phyloP scores from a whole-genome alignment of 73 alveolate species.

The Paramecium biaurelia region DNA sequence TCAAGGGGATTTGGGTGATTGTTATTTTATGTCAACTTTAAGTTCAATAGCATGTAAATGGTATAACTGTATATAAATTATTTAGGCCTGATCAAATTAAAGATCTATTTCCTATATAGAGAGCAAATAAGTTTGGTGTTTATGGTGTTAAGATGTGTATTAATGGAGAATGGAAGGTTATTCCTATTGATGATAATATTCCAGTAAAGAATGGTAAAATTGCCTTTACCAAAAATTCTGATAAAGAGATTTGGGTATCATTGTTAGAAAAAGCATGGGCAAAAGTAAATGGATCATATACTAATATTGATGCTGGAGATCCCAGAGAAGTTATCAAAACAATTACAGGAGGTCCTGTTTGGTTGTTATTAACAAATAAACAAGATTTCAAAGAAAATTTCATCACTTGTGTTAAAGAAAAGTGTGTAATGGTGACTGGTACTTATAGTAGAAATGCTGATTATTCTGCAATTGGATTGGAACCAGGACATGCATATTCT shows the following conservation, averaged over 20 bases:
- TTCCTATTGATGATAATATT: constrained; percentile 89
- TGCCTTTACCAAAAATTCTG: constrained; percentile 87
- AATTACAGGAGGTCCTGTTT: constrained; percentile 91
- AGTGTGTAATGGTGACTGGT: constrained; percentile 82
- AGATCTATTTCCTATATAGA: constrained; percentile 70
- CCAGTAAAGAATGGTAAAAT: constrained; percentile 82
- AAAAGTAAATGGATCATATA: constrained; percentile 93
- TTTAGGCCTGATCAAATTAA: constrained; percentile 75
- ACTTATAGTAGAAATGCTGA: constrained; percentile 65
- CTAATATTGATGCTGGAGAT: constrained; percentile 88
- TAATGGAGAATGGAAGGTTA: constrained; percentile 80
- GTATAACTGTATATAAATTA: constrained; percentile 54
- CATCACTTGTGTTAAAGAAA: constrained; percentile 71
- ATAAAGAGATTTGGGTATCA: constrained; percentile 96
- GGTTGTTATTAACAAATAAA: constrained; percentile 72
- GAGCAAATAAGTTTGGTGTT: constrained; percentile 77
- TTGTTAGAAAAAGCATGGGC: constrained; percentile 99
- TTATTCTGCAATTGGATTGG: constrained; percentile 76
- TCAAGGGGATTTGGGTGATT: constrained; percentile 94
- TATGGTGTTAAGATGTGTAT: constrained; percentile 87
- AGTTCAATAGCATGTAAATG: constrained; percentile 82
- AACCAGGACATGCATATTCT: constrained; percentile 93
- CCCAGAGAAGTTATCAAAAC: constrained; percentile 85
- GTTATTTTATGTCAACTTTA: constrained; percentile 91
- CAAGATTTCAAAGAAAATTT: constrained; percentile 79